A percentile compares a stretch with the other conserved stretches of the same genome.
These are phyloP conservation scores for Emmonsia crescens DNA, from an alignment of 2,329 filamentous ascomycete species.

Conservation along the genomic window DNA sequence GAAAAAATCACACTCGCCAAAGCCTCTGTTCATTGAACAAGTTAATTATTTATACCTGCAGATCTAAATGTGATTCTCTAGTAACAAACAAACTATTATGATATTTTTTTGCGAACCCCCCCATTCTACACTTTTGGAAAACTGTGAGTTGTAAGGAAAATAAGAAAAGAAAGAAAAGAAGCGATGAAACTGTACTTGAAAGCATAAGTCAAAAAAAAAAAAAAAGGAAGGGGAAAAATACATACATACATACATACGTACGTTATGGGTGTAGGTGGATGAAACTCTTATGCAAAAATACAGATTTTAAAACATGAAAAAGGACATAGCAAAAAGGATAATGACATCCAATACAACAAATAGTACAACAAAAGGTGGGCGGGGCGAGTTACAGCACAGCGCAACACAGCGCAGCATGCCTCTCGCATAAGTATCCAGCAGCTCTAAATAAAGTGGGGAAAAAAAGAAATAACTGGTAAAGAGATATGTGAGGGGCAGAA, in stretches of 20 bases:
- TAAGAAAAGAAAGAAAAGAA: not conserved
- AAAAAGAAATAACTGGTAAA: not conserved
- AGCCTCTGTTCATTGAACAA: not conserved
- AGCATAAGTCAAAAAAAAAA: not conserved
- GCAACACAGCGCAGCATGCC: not conserved
- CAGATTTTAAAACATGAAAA: not conserved
- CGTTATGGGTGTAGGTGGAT: not conserved
- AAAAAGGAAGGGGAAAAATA: not conserved
- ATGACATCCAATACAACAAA: not conserved
- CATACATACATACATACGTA: not conserved
- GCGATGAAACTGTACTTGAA: not conserved
- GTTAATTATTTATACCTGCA: no score
- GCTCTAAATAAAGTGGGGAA: not conserved
- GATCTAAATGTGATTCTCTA: no score
- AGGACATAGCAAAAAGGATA: not conserved
- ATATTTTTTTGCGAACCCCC: not conserved
- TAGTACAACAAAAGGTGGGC: not conserved
- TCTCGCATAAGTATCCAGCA: not conserved
- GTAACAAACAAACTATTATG: not conserved
- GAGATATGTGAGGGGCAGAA: not conserved
- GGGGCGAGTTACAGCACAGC: no score
- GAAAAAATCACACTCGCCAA: no score
- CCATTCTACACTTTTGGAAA: not conserved
- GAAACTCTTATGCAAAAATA: not conserved
- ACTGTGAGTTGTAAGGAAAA: no score